These are phyloP conservation scores for Lactarius quietus DNA, from an alignment of 768 basidiomycete genomes.

Conservation along the genomic window DNA sequence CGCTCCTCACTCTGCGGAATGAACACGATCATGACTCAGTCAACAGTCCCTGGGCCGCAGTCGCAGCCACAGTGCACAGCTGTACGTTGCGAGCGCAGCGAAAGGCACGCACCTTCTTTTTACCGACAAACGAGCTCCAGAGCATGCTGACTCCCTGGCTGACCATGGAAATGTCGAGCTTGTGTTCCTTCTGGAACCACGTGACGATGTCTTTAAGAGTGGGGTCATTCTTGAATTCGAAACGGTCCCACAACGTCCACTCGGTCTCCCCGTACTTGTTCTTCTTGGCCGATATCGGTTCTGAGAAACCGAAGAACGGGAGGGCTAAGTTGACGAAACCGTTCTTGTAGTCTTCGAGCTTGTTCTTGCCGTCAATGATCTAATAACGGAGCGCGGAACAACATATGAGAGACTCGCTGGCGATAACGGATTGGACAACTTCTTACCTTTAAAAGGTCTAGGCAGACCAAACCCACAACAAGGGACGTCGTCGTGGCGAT, in stretches of 20 bases:
- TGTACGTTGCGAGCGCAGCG: background rate
- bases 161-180: slow-evolving; percentile 90
- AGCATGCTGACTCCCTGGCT: slow-evolving; percentile 97
- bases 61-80: too few relatives aligned
- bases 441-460: slow-evolving; percentile 93
- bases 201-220: slow-evolving; percentile 80
- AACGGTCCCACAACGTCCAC: slow-evolving; percentile 98
- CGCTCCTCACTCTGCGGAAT: slow-evolving; percentile 76
- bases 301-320: slow-evolving; percentile 99
- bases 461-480: slow-evolving; percentile 91
- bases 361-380: slow-evolving; percentile 94
- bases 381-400: slow-evolving; percentile 31
- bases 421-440: background rate
- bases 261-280: slow-evolving; percentile 83
- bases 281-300: slow-evolving; percentile 88
- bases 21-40: slow-evolving; percentile 4
- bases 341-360: slow-evolving; percentile 95
- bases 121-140: slow-evolving; percentile 91
- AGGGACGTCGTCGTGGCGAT: slow-evolving; percentile 98
- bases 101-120: slow-evolving; percentile 72
- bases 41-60: background rate
- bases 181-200: slow-evolving; percentile 82
- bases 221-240: slow-evolving; percentile 87
- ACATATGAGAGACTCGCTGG: background rate
- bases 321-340: slow-evolving; percentile 97